These are phyloP conservation scores for Dipodascus geniculatus DNA, from an alignment of 805 yeast species.

Conservation along the genomic window DNA sequence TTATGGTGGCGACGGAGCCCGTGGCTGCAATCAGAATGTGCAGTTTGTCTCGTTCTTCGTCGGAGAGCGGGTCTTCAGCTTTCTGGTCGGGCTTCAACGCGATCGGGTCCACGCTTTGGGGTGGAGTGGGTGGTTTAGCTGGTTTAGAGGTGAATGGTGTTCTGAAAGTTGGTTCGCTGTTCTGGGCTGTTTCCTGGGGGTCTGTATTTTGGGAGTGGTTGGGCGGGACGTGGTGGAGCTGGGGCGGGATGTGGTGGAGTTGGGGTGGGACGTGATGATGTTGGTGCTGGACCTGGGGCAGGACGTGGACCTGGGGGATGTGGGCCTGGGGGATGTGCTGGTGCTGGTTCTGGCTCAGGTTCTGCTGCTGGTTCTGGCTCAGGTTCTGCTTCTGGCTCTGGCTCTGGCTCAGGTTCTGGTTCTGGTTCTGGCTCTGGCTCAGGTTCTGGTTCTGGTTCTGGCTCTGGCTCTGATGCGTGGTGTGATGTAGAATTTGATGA, in stretches of 20 bases:
- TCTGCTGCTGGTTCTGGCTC: too few relatives aligned
- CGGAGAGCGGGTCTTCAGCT: not conserved
- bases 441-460: not conserved
- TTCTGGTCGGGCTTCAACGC: not conserved
- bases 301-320: too few relatives aligned
- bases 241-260: too few relatives aligned
- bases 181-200: too few relatives aligned
- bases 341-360: too few relatives aligned
- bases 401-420: too few relatives aligned
- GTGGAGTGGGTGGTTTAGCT: not conserved
- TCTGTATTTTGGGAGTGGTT: too few relatives aligned
- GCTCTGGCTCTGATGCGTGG: not conserved
- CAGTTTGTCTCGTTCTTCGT: slow-evolving; percentile 33
- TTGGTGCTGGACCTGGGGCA: too few relatives aligned
- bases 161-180: not conserved
- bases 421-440: not conserved
- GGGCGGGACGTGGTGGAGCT: too few relatives aligned
- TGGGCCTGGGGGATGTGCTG: not conserved
- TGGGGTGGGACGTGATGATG: too few relatives aligned
- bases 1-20: slow-evolving; percentile 94
- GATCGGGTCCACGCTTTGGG: not conserved
- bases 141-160: not conserved
- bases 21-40: slow-evolving; percentile 89
- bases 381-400: too few relatives aligned
- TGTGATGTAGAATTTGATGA: not conserved